Evolutionary conservation across 768 basidiomycete genomes (phyloP), one percentile per base, ranked within the genome.

Genomic region (Boletus edulis): DNA sequence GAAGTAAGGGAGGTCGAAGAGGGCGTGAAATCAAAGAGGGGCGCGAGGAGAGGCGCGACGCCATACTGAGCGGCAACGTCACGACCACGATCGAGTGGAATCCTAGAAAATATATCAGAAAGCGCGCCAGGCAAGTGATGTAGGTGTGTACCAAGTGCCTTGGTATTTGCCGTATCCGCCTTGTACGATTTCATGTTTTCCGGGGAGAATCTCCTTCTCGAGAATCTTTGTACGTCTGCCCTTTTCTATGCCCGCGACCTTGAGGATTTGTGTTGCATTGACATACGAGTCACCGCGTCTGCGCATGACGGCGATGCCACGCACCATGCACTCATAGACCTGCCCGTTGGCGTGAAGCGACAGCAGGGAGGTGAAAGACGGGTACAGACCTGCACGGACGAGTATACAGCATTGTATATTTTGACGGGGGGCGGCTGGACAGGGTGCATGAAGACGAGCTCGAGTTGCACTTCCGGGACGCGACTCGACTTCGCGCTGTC

Each of bases 101-200:
- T 96, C 96, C 95, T 98, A 60, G 24, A 1, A 52, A 17, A 48
- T 0, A 52, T 1, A 51, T 70, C 46, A 64, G 57, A 57, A 49
- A 39, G 46, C n/a, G 34, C 9, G 41, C 13, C 47, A 13, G 29
- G 46, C 50, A 45, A 37, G 55, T 27, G 20, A 51, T 45, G 56
- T 52, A 51, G 18, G 55, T 29, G 51, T 85, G 67, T 66, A 96
- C 96, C 97, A 99, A 53, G 96, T 98, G 60, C 97, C 97, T 72
- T 99, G 97, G 70, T 98, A 99, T 76, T 98, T 96, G 24, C 97
- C 97, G 69, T 98, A 98, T 31, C 97, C 97, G 38, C 97, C 97
- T 72, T 98, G 97, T 6, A 99, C 93, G 70, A 98, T 98, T 73
- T 99, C 96, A 72, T 97, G 93, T 72, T 89, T 88, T 45, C 94